phyloP scores from a whole-genome alignment of 148 eudicot genomes.

The Rhododendron ferrugineum region DNA sequence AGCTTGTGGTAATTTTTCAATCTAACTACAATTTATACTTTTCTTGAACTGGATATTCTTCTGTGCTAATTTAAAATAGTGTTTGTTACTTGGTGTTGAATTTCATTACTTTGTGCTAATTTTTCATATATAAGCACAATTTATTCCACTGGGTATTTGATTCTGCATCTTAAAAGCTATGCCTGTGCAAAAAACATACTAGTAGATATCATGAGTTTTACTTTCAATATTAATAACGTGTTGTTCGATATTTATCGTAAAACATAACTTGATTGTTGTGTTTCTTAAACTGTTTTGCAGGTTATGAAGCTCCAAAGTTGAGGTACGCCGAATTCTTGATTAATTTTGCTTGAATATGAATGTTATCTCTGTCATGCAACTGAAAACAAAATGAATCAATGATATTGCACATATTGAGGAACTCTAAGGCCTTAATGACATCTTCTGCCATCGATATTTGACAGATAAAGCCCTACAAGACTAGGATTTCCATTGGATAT shows the following conservation, averaged over 20 bases:
- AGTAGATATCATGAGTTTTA: neutral
- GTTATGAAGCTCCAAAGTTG: constrained; percentile 63
- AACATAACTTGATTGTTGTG: neutral
- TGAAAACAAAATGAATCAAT: neutral
- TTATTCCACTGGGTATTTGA: neutral
- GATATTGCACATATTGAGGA: neutral
- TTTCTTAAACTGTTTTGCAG: constrained; percentile 25
- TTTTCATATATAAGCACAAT: neutral
- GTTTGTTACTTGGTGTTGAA: neutral
- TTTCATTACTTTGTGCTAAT: neutral
- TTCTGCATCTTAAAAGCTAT: neutral
- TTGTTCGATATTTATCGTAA: neutral
- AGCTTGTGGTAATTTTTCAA: neutral
- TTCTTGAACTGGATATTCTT: neutral
- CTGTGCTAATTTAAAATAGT: too few species aligned
- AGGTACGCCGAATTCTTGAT: constrained; percentile 31
- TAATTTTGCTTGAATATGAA: neutral
- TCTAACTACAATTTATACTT: neutral
- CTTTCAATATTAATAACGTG: neutral
- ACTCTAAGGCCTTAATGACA: neutral
- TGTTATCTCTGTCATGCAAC: neutral
- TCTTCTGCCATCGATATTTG: neutral
- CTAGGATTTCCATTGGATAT: neutral
- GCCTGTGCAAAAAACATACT: neutral
- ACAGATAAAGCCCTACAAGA: neutral